phyloP scores from a whole-genome alignment of 2,329 filamentous ascomycete genomes.

The Ophiocordyceps australis region DNA sequence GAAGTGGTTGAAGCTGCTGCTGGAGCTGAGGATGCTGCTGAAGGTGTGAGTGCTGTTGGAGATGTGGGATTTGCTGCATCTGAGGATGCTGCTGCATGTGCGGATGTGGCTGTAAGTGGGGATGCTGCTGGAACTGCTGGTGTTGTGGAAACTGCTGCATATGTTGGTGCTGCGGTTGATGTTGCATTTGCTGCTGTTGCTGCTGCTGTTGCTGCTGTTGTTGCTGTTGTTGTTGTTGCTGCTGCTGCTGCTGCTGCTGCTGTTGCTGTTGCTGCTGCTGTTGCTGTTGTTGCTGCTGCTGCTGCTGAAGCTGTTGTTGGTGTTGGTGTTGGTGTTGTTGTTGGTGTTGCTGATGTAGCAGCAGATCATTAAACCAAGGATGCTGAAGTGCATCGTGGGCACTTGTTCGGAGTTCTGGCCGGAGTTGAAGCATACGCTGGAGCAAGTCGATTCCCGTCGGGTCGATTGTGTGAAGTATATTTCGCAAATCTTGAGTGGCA shows the following conservation, averaged over 20 bases:
- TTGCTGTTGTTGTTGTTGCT: constrained; percentile 1
- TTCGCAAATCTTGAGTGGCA: constrained; percentile 73
- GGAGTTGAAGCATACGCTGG: constrained; percentile 77
- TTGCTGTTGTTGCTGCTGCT: background rate
- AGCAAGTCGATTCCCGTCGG: constrained; percentile 72
- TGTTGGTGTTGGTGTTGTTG: constrained; percentile 15
- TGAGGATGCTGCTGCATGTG: constrained; percentile 36
- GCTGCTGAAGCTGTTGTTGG: background rate
- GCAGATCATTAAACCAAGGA: constrained; percentile 74
- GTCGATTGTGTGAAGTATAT: constrained; percentile 83
- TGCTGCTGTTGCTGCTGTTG: constrained; percentile 15
- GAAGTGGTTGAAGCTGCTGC: background rate
- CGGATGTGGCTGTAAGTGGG: constrained; percentile 1
- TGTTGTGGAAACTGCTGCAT: background rate
- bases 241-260: background rate
- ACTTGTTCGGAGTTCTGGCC: constrained; percentile 80
- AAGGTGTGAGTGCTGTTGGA: constrained; percentile 4
- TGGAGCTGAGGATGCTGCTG: background rate
- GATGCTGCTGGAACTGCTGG: background rate
- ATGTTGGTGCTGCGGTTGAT: background rate
- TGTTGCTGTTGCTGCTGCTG: background rate
- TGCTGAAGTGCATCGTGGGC: constrained; percentile 76
- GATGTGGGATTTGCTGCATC: constrained; percentile 19
- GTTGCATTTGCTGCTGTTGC: constrained; percentile 1
- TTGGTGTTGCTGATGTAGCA: constrained; percentile 34